Conservation (phyloP, 192 early-diverging fungal species). For the Paraglomus occultum region DNA sequence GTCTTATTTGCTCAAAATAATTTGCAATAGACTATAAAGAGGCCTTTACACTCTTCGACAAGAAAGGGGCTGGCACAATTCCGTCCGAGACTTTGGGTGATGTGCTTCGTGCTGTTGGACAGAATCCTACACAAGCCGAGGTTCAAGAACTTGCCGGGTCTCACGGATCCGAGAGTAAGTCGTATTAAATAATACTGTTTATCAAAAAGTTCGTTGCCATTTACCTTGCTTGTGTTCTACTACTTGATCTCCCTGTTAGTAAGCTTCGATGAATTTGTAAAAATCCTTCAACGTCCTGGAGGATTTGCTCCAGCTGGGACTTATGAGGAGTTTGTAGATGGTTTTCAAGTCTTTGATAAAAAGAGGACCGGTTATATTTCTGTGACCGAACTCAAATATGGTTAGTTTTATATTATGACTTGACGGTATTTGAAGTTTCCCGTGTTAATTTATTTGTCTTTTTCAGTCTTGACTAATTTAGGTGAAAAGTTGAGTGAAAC, state of each 20-base stretch:
- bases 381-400: constrained; percentile 74
- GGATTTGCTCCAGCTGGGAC: constrained; percentile 71
- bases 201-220: neutral
- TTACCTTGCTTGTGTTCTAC: neutral
- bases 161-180: constrained; percentile 42
- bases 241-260: constrained; percentile 26
- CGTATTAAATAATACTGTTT: neutral
- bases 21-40: constrained; percentile 66
- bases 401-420: constrained; percentile 35
- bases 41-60: constrained; percentile 78
- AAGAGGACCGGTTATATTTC: constrained; percentile 74
- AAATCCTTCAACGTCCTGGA: constrained; percentile 67
- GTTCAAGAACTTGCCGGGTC: constrained; percentile 59
- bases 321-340: constrained; percentile 77
- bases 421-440: neutral
- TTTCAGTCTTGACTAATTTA: constrained; percentile 71
- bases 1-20: too few species aligned
- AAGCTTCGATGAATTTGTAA: constrained; percentile 68
- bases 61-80: constrained; percentile 69
- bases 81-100: constrained; percentile 65
- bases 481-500: constrained; percentile 76
- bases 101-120: constrained; percentile 72
- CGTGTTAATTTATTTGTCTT: neutral
- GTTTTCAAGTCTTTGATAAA: constrained; percentile 88
- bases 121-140: constrained; percentile 78